Base-by-base conservation (phyloP, 371 early-diverging fungal species). In the Mortierella sp. region DNA sequence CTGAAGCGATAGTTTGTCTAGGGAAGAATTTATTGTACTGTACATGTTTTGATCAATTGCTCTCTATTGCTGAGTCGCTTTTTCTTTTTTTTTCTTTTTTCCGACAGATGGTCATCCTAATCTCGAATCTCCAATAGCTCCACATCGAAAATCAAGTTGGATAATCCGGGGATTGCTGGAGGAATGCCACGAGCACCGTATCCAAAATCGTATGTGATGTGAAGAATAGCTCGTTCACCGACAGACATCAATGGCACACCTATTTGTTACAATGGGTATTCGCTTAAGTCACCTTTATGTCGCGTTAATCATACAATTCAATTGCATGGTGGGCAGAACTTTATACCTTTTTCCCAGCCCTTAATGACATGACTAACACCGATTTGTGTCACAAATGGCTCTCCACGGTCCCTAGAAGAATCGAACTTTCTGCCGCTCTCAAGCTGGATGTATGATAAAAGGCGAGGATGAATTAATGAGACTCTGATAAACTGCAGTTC, bases 321-420 rank as follows among this genome's bases (percentile, higher is more conserved):
- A 47, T 3, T 47, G 17, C 12, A 17, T 6, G n/a, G 19, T 47
- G n/a, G 47, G 7, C 3, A 19, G 22, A 45, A 17, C 13, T 6
- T 9, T 9, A 40, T 40, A 75, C 70, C 71, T 75, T 92, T 88
- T 75, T 93, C 91, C 93, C 94, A 93, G 69, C 96, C 97, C 75
- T 88, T 86, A 86, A 98, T 98, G 76, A 98, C 96, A 77, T 89
- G 93, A n/a, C 97, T 96, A 35, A 95, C 93, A 72, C 99, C 99
- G 76, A 98, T 97, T 58, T 82, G 80, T 86, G 90, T 90, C 29
- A 81, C 78, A 83, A 98, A 97, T 61, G 97, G 96, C 64, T 86
- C 47, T 40, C 89, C 88, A 75, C 97, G 96, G 78, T 95, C 92
- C 72, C 89, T 86, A 61, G 95, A 94, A 65, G 94, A 93, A 83